Evolutionary conservation across 257 asterid genomes (phyloP).

Genomic region (Jacaranda copaia): DNA sequence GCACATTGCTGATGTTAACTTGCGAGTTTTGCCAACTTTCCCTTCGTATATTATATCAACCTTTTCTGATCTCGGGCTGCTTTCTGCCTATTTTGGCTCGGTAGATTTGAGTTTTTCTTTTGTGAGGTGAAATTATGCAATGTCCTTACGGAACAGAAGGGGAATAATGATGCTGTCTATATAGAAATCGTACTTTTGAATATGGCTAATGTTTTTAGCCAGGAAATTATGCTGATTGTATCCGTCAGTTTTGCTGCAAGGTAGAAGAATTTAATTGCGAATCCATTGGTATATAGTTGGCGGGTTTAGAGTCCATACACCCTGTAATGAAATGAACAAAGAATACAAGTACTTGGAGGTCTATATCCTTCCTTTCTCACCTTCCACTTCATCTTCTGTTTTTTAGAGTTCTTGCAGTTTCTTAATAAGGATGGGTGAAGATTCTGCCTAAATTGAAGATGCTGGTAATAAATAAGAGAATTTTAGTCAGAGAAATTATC

Average conservation of each 20-base stretch:
- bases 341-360: too few species aligned
- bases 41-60: neutral
- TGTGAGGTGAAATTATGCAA: neutral
- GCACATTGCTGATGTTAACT: slow-evolving; percentile 26
- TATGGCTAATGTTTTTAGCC: neutral
- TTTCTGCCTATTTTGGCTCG: neutral
- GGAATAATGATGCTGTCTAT: neutral
- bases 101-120: neutral
- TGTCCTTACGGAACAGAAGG: neutral
- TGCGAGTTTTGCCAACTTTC: neutral
- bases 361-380: too few species aligned
- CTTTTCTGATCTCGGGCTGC: neutral
- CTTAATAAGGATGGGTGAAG: too few species aligned
- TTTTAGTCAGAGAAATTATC: too few species aligned
- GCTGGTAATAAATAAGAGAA: too few species aligned
- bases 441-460: too few species aligned
- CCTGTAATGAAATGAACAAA: neutral
- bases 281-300: neutral
- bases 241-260: neutral
- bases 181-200: neutral
- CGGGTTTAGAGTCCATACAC: neutral
- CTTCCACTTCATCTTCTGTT: too few species aligned
- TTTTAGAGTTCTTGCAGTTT: too few species aligned
- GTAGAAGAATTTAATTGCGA: neutral
- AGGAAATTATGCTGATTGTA: neutral